These are phyloP conservation scores for Kwoniella bestiolae DNA, from an alignment of 768 basidiomycete species.

Conservation along the genomic window DNA sequence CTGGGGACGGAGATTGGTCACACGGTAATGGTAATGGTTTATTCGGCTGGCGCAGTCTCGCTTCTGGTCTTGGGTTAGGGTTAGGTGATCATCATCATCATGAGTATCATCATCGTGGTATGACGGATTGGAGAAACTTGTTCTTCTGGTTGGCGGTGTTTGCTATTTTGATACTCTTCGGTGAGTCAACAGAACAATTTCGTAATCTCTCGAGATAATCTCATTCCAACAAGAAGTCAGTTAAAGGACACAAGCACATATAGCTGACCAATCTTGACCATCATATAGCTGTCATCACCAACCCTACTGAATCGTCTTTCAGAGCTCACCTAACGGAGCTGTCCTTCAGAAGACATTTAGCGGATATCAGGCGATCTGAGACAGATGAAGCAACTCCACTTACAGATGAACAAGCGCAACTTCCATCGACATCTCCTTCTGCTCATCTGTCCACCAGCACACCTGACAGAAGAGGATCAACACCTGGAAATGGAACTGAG, in stretches of 20 bases:
- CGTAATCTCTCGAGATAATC: not conserved
- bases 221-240: not conserved
- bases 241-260: not conserved
- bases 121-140: constrained; percentile 38
- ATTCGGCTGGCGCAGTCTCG: constrained; percentile 18
- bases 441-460: not conserved
- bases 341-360: constrained; percentile 92
- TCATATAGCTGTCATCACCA: constrained; percentile 81
- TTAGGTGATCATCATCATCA: constrained; percentile 14
- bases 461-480: constrained; percentile 6
- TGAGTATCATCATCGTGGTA: constrained; percentile 14
- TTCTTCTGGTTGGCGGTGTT: constrained; percentile 49
- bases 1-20: constrained; percentile 20
- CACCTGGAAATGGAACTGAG: constrained; percentile 11
- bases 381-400: constrained; percentile 26
- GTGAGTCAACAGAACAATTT: constrained; percentile 27
- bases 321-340: constrained; percentile 94
- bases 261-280: not conserved
- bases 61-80: constrained; percentile 17
- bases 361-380: constrained; percentile 68
- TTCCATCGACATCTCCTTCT: constrained; percentile 5
- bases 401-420: constrained; percentile 12
- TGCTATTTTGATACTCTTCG: constrained; percentile 37
- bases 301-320: constrained; percentile 92
- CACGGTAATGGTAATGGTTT: constrained; percentile 12